Base-by-base conservation (phyloP, 495 filamentous ascomycete species). In the Xylaria venustula region DNA sequence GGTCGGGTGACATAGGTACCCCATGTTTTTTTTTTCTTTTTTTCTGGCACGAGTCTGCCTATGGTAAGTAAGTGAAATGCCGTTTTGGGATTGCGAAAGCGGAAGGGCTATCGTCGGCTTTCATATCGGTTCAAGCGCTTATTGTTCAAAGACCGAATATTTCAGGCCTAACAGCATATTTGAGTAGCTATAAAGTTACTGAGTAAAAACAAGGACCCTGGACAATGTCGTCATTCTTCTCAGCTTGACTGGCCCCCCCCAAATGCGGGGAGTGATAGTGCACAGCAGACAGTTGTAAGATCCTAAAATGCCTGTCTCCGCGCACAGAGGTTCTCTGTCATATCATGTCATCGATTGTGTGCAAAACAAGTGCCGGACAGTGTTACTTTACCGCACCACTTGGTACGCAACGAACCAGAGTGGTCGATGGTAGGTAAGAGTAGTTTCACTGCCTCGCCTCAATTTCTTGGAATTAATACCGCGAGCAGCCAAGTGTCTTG, bases 31-130 rank as follows among this genome's bases (percentile, higher is more conserved):
- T 40, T 40, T 40, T 40, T 15, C 15, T 15, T 3, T n/a, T n/a
- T n/a, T n/a, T n/a, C n/a, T n/a, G n/a, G n/a, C n/a, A n/a, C n/a
- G n/a, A n/a, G n/a, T n/a, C n/a, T n/a, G n/a, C n/a, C n/a, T n/a
- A n/a, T n/a, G n/a, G n/a, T n/a, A n/a, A n/a, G n/a, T n/a, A n/a
- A n/a, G n/a, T n/a, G n/a, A n/a, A n/a, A n/a, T n/a, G 30, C 11
- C 5, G 30, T 40, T 40, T 40, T 15, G 3, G 6, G 7, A 12
- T 20, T 37, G 19, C 49, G 30, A 52, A 52, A 53, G 32, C 50
- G 36, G 36, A 32, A 45, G 53, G 53, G 53, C 26, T 55, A 55
- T 23, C 37, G 26, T 55, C 53, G 53, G 53, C 53, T 42, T 23
- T 54, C n/a, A 28, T 14, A 23, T 20, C 9, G 22, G 19, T 9